Percentiles rank a stretch among this genome's conserved stretches.
These are phyloP conservation scores for Pseudogymnoascus sp. DNA, from an alignment of 2,329 filamentous ascomycete genomes.

Conservation along the genomic window DNA sequence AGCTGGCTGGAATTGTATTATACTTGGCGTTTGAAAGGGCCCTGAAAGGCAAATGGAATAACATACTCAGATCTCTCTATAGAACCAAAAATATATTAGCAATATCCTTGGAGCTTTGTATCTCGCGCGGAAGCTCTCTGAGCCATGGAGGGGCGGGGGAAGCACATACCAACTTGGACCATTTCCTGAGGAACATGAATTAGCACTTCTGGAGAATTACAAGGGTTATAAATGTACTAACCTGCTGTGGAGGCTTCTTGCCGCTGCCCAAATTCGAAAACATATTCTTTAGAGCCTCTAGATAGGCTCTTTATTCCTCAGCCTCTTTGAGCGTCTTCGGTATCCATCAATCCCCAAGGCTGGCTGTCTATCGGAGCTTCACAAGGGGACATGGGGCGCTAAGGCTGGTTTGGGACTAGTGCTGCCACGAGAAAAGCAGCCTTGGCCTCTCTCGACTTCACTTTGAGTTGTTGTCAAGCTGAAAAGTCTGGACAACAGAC, in stretches of 20 bases:
- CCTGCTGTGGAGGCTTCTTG: conserved; percentile 66
- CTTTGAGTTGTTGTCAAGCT: not conserved
- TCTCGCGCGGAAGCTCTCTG: not conserved
- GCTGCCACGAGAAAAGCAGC: not conserved
- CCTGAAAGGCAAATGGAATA: conserved; percentile 8
- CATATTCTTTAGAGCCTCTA: conserved; percentile 33
- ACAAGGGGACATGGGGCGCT: not conserved
- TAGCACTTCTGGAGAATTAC: conserved; percentile 12
- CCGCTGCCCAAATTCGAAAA: conserved; percentile 55
- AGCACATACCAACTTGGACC: conserved; percentile 93
- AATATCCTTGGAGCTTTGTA: conserved; percentile 8
- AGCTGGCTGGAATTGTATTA: conserved; percentile 8
- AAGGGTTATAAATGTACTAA: conserved; percentile 33
- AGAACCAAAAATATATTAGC: conserved; percentile 15
- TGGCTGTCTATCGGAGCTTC: conserved; percentile 7
- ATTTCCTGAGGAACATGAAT: conserved; percentile 65
- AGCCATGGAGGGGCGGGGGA: conserved; percentile 19
- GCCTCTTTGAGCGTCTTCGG: conserved; percentile 1
- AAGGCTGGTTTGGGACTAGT: not conserved
- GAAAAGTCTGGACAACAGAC: not conserved
- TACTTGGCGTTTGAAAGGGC: not conserved
- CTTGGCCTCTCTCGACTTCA: conserved; percentile 2
- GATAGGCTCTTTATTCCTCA: not conserved
- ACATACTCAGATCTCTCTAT: conserved; percentile 57
- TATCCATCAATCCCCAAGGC: conserved; percentile 6